Percentiles rank a stretch among this genome's conserved stretches.
Evolutionary conservation across 306 rosid species (phyloP).

Genomic region (Albizia julibrissin): DNA sequence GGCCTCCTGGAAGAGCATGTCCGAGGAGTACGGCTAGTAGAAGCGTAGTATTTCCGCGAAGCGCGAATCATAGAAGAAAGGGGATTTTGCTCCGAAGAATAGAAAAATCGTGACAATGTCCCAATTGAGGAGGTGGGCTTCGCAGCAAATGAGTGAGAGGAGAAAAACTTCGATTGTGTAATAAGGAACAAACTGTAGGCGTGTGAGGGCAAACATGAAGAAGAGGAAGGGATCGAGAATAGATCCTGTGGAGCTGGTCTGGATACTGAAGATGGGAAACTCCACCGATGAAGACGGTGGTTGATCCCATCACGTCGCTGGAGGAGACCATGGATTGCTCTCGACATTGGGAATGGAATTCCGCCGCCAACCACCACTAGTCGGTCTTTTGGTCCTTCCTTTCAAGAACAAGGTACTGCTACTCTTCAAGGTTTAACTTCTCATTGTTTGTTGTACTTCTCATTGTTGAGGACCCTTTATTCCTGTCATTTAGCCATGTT

Average conservation of each 20-base stretch:
- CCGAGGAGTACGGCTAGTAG: neutral
- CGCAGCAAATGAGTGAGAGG: constrained; percentile 18
- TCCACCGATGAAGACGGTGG: constrained; percentile 28
- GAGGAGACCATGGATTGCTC: constrained; percentile 54
- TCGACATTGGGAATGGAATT: constrained; percentile 33
- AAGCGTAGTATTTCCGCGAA: constrained; percentile 5
- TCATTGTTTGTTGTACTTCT: neutral
- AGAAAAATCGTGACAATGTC: constrained; percentile 1
- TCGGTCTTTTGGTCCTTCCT: neutral
- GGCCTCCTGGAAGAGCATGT: constrained; percentile 18
- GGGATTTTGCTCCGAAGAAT: constrained; percentile 10
- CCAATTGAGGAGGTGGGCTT: constrained; percentile 38
- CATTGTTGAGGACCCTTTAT: neutral
- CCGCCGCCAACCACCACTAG: neutral
- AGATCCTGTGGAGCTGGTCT: constrained; percentile 28
- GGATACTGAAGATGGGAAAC: constrained; percentile 12
- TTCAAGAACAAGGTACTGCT: neutral
- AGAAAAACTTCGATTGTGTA: constrained; percentile 19
- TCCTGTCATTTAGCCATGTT: neutral
- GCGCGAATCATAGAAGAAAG: neutral
- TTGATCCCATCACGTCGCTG: constrained; percentile 38
- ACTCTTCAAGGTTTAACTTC: neutral
- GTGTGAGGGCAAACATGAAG: constrained; percentile 29
- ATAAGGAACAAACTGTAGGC: neutral
- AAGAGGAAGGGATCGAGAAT: constrained; percentile 10